A percentile compares a stretch with the other conserved stretches of the same genome.
These are phyloP conservation scores for Ocimum tenuiflorum DNA, from an alignment of 257 asterid species.

Conservation along the genomic window DNA sequence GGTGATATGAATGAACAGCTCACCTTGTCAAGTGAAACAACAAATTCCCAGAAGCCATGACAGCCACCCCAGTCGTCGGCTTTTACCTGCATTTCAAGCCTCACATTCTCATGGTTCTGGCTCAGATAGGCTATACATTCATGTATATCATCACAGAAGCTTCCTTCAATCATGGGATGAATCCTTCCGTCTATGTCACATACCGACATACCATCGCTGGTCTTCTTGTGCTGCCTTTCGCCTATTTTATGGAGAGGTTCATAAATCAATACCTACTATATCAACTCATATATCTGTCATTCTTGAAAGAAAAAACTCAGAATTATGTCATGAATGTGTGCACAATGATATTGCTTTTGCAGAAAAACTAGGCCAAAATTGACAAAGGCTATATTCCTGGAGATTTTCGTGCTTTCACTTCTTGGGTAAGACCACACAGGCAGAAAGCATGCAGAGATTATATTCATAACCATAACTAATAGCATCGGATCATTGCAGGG, in stretches of 20 bases:
- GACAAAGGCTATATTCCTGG: slow-evolving; percentile 41
- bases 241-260: slow-evolving; percentile 68
- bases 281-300: too few relatives aligned
- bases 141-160: slow-evolving; percentile 65
- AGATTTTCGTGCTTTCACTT: slow-evolving; percentile 52
- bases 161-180: slow-evolving; percentile 72
- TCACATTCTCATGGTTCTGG: slow-evolving; percentile 55
- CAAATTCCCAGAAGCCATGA: slow-evolving; percentile 14
- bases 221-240: slow-evolving; percentile 49
- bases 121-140: slow-evolving; percentile 50
- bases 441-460: background rate
- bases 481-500: slow-evolving; percentile 33
- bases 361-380: slow-evolving; percentile 56
- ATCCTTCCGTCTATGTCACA: slow-evolving; percentile 60
- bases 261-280: background rate
- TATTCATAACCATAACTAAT: background rate
- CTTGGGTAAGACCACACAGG: slow-evolving; percentile 41
- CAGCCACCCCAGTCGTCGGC: background rate
- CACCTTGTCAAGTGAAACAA: background rate
- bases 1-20: background rate
- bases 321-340: too few relatives aligned
- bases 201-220: slow-evolving; percentile 55
- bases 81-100: slow-evolving; percentile 42
- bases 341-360: slow-evolving; percentile 15
- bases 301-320: too few relatives aligned